Percentiles rank a stretch among this genome's conserved stretches.
phyloP scores from a whole-genome alignment of 495 filamentous ascomycete genomes.

The Hypoxylon fuscum region DNA sequence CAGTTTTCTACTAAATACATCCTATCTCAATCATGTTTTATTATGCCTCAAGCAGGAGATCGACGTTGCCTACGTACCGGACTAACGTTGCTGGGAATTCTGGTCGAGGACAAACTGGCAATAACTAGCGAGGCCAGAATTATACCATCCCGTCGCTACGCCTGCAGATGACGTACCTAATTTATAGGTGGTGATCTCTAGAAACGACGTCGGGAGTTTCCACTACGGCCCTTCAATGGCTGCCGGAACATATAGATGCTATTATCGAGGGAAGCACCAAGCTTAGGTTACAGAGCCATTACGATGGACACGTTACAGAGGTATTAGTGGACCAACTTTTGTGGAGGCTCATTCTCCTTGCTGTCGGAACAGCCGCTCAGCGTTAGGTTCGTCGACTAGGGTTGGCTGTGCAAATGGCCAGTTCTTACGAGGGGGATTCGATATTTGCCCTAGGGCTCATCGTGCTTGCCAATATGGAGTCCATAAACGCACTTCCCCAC shows the following conservation, averaged over 20 bases:
- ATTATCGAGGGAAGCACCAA: constrained; percentile 4
- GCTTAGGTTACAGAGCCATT: constrained; percentile 6
- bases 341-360: constrained; percentile 11
- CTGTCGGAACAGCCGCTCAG: constrained; percentile 31
- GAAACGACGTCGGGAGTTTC: background rate
- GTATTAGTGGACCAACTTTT: constrained; percentile 1
- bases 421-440: constrained; percentile 6
- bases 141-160: background rate
- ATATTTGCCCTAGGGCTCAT: background rate
- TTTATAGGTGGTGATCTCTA: background rate
- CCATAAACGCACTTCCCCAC: background rate
- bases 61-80: background rate
- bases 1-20: background rate
- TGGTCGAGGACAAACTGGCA: constrained; percentile 3
- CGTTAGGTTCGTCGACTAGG: constrained; percentile 10
- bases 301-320: constrained; percentile 15
- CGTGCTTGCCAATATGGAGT: background rate
- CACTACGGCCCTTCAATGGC: background rate
- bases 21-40: background rate
- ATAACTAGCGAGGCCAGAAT: constrained; percentile 14
- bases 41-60: background rate
- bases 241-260: background rate
- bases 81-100: background rate
- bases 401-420: constrained; percentile 1
- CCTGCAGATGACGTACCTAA: background rate